Base-by-base conservation (phyloP, 225 moss, liverwort and hornwort species). In the Straminergon stramineum region DNA sequence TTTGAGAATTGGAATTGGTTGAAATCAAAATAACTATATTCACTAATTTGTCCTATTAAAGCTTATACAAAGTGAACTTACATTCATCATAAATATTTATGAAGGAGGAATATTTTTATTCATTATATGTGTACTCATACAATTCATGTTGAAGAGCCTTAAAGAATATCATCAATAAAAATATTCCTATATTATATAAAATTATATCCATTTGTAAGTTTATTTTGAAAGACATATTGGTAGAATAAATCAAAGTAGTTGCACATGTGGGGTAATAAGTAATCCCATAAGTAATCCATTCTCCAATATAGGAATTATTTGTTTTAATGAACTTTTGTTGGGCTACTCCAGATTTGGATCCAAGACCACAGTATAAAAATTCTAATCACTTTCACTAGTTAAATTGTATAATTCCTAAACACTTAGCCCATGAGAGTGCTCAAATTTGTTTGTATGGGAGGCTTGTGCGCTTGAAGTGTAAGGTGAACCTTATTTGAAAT, bases 351-450 rank as follows among this genome's bases (percentile, higher is more conserved):
- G 14, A 39, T 24, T 24, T 24, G 23, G 13, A 0, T 39, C 4
- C 8, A 70, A 70, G 24, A 13, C 24, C 39, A 41, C 1, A 70
- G 26, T 70, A 8, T 70, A 39, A 70, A 70, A 7, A 5, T 5
- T 41, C 0, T 70, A 0, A 24, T 3, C 16, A 16, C 6, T 43
- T 28, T 73, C 27, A 27, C 16, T 5, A 27, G 9, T 27, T 1
- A 27, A 0, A 0, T 16, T 71, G 26, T 26, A 23, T 23, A 71
- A 71, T 39, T 71, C 15, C 15, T 43, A 26, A 71, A 27, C 6
- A 15, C 9, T 43, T 9, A 30, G 48, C 7, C 43, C 0, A 10
- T 30, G 4, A 48, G 3, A 31, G 6, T 75, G 31, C 7, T 48
- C 4, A 75, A 18, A 30, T 18, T 28, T 48, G 17, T 17, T 75